phyloP scores from a whole-genome alignment of 345 rosid species.

The Camelina sativa region DNA sequence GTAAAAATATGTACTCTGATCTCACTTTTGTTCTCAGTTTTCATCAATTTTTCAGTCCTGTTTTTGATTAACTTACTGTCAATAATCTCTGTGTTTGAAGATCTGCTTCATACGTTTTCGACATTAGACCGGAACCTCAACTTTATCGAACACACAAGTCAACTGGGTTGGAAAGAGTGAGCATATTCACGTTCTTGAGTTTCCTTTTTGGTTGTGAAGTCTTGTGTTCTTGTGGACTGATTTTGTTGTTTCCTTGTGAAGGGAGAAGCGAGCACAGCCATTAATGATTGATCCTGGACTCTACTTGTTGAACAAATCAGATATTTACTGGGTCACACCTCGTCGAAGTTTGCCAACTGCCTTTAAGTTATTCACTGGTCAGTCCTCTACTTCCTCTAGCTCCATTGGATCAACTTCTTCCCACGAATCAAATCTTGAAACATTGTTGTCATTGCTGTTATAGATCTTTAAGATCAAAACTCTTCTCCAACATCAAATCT shows the following conservation, averaged over 20 bases:
- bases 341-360: slow-evolving; percentile 84
- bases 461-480: not conserved
- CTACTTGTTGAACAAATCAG: slow-evolving; percentile 68
- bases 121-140: slow-evolving; percentile 69
- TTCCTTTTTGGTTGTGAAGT: not conserved
- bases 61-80: slow-evolving; percentile 29
- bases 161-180: slow-evolving; percentile 96
- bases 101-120: slow-evolving; percentile 78
- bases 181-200: slow-evolving; percentile 31
- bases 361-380: slow-evolving; percentile 90
- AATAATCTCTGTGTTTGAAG: slow-evolving; percentile 52
- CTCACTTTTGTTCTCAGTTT: slow-evolving; percentile 19
- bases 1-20: slow-evolving; percentile 47
- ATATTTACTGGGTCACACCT: slow-evolving; percentile 78
- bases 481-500: not conserved
- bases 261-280: slow-evolving; percentile 97
- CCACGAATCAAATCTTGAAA: not conserved
- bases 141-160: slow-evolving; percentile 92
- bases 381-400: slow-evolving; percentile 34
- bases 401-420: not conserved
- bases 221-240: slow-evolving; percentile 8
- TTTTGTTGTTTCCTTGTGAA: slow-evolving; percentile 41
- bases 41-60: not conserved
- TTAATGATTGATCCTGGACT: slow-evolving; percentile 97
- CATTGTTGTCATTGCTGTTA: not conserved